phyloP scores from a whole-genome alignment of 805 yeast genomes.

The Candida sphagnicola region DNA sequence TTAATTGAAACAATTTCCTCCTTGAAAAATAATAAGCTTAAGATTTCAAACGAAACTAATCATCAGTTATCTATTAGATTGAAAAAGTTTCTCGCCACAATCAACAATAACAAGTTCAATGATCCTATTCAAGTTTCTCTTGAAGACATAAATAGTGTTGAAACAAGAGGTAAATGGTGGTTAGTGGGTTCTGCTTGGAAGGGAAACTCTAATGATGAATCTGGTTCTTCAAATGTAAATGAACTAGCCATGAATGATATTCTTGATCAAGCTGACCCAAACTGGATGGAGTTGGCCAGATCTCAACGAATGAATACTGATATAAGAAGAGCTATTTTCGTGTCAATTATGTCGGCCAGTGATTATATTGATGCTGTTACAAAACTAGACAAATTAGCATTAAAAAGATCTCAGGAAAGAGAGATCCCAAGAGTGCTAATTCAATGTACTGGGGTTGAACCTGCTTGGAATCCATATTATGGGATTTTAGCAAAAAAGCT shows the following conservation, averaged over 20 bases:
- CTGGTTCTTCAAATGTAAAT: slow-evolving; percentile 22
- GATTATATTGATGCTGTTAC: slow-evolving; percentile 87
- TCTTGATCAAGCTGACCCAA: slow-evolving; percentile 69
- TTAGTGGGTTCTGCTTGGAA: slow-evolving; percentile 97
- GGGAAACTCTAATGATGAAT: slow-evolving; percentile 36
- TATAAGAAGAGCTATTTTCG: slow-evolving; percentile 87
- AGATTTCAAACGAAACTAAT: slow-evolving; percentile 47
- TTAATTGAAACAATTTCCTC: slow-evolving; percentile 81
- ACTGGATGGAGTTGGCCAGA: slow-evolving; percentile 84
- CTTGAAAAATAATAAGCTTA: slow-evolving; percentile 80
- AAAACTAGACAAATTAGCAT: slow-evolving; percentile 71
- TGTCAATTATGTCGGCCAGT: slow-evolving; percentile 91
- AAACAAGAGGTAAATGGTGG: slow-evolving; percentile 97
- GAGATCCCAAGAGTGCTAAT: slow-evolving; percentile 83
- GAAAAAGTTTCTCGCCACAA: slow-evolving; percentile 58
- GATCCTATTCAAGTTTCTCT: slow-evolving; percentile 85
- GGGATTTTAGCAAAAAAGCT: slow-evolving; percentile 73
- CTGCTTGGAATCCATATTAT: slow-evolving; percentile 85
- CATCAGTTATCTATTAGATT: slow-evolving; percentile 52
- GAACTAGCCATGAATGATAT: slow-evolving; percentile 52
- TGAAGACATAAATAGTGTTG: slow-evolving; percentile 74
- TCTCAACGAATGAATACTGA: slow-evolving; percentile 94
- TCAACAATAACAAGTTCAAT: slow-evolving; percentile 40
- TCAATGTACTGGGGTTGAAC: slow-evolving; percentile 84
- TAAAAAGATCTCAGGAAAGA: slow-evolving; percentile 75